Evolutionary conservation across 768 basidiomycete species (phyloP).

Genomic region (Boletus tylopilopsis): DNA sequence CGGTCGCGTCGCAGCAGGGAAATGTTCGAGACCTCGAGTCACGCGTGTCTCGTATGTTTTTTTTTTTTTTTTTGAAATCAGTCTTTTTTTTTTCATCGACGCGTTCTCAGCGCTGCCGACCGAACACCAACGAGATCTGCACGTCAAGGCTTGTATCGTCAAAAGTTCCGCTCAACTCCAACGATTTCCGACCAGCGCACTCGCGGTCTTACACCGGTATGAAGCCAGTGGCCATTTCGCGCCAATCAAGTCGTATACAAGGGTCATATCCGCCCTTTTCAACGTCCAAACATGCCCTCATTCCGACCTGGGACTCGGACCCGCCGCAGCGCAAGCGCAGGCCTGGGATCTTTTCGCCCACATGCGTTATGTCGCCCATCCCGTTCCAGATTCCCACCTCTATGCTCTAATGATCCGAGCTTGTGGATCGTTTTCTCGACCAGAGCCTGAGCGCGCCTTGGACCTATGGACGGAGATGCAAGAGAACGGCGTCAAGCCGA

Average conservation of each 20-base stretch:
- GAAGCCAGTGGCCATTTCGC: constrained; percentile 61
- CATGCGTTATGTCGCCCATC: constrained; percentile 94
- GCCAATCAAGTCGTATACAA: constrained; percentile 72
- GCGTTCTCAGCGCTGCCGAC: constrained; percentile 37
- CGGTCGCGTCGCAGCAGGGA: constrained; percentile 27
- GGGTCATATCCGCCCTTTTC: constrained; percentile 58
- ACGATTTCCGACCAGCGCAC: constrained; percentile 56
- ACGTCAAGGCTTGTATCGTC: constrained; percentile 62
- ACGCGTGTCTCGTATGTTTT: constrained; percentile 39
- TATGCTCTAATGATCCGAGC: constrained; percentile 88
- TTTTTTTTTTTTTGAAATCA: background rate
- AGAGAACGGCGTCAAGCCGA: constrained; percentile 61
- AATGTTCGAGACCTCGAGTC: constrained; percentile 44
- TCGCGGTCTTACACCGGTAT: constrained; percentile 66
- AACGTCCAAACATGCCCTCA: constrained; percentile 36
- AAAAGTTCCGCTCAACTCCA: constrained; percentile 27
- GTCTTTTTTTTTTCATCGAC: constrained; percentile 2
- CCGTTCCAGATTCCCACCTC: constrained; percentile 63
- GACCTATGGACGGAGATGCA: constrained; percentile 96
- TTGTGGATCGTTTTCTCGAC: constrained; percentile 58
- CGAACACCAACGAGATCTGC: constrained; percentile 61
- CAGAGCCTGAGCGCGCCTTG: constrained; percentile 86
- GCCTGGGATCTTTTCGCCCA: constrained; percentile 95
- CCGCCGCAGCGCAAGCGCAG: constrained; percentile 58
- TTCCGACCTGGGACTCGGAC: constrained; percentile 21